These are phyloP conservation scores for Calycina herbarum DNA, from an alignment of 2,329 filamentous ascomycete genomes.

Conservation along the genomic window DNA sequence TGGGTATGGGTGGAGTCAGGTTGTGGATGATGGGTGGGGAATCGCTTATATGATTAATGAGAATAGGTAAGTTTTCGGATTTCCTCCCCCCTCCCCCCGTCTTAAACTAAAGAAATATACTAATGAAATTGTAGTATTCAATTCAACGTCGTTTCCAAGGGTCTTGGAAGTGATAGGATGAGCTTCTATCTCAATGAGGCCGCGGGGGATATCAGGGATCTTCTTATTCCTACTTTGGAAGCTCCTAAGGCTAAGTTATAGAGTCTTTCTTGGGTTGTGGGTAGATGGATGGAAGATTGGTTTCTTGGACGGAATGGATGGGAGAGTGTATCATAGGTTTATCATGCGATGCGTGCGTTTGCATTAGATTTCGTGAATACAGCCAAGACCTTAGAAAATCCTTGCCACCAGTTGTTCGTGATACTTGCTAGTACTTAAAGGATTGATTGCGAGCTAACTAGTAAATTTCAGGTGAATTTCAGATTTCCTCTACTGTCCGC, in stretches of 20 bases:
- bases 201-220: slow-evolving; percentile 81
- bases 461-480: no score
- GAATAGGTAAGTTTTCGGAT: slow-evolving; percentile 66
- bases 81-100: background rate
- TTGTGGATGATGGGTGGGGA: slow-evolving; percentile 92
- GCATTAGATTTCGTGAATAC: slow-evolving; percentile 8
- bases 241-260: slow-evolving; percentile 86
- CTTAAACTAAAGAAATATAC: background rate
- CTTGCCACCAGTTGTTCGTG: no score
- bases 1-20: slow-evolving; percentile 98
- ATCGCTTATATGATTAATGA: slow-evolving; percentile 99
- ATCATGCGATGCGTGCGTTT: background rate
- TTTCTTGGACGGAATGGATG: background rate
- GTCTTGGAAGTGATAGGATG: slow-evolving; percentile 87
- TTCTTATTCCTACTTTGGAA: slow-evolving; percentile 79
- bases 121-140: slow-evolving; percentile 65
- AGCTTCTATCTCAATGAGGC: slow-evolving; percentile 95
- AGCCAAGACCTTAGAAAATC: background rate
- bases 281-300: background rate
- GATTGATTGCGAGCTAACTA: no score
- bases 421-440: no score
- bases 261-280: slow-evolving; percentile 5
- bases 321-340: slow-evolving; percentile 3
- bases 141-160: slow-evolving; percentile 97
- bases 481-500: no score